phyloP scores from a whole-genome alignment of 2,329 filamentous ascomycete genomes.

The Kalmusia sp. region DNA sequence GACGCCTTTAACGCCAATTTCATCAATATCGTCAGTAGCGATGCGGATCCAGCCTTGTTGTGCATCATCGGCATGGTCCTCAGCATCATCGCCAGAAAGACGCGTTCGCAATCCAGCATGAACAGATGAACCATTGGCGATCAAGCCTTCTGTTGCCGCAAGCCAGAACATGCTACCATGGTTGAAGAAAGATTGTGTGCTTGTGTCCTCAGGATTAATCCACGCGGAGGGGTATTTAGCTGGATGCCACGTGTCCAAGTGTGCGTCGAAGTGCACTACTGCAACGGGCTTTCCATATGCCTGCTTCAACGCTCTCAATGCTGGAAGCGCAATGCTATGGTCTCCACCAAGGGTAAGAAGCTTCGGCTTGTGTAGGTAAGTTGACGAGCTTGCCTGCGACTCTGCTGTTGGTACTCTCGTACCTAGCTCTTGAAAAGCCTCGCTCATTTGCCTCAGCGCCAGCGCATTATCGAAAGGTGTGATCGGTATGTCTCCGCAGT shows the following conservation, averaged over 20 bases:
- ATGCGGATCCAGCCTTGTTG: slow-evolving; percentile 81
- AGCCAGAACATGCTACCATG: slow-evolving; percentile 95
- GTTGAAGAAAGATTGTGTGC: slow-evolving; percentile 76
- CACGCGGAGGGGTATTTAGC: slow-evolving; percentile 80
- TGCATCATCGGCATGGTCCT: slow-evolving; percentile 74
- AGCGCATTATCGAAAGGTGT: slow-evolving; percentile 86
- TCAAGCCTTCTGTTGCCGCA: slow-evolving; percentile 79
- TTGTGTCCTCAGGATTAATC: slow-evolving; percentile 59
- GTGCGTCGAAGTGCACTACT: slow-evolving; percentile 62
- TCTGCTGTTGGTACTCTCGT: slow-evolving; percentile 49
- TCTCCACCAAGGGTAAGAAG: slow-evolving; percentile 58
- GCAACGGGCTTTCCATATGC: slow-evolving; percentile 54
- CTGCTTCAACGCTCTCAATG: slow-evolving; percentile 56
- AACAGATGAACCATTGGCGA: slow-evolving; percentile 75
- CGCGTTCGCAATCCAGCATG: slow-evolving; percentile 85
- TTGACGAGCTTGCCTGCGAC: slow-evolving; percentile 45
- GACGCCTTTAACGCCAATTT: slow-evolving; percentile 75
- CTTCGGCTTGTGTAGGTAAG: slow-evolving; percentile 54
- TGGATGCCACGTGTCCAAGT: slow-evolving; percentile 87
- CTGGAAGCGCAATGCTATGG: slow-evolving; percentile 58
- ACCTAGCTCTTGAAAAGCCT: slow-evolving; percentile 76
- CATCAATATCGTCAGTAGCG: slow-evolving; percentile 86
- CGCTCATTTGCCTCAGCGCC: slow-evolving; percentile 82
- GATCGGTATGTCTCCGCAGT: slow-evolving; percentile 90
- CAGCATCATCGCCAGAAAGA: slow-evolving; percentile 68